phyloP scores from a whole-genome alignment of 1,284 basidiomycete genomes.

The Xerocomus cyaneibrunnescens region DNA sequence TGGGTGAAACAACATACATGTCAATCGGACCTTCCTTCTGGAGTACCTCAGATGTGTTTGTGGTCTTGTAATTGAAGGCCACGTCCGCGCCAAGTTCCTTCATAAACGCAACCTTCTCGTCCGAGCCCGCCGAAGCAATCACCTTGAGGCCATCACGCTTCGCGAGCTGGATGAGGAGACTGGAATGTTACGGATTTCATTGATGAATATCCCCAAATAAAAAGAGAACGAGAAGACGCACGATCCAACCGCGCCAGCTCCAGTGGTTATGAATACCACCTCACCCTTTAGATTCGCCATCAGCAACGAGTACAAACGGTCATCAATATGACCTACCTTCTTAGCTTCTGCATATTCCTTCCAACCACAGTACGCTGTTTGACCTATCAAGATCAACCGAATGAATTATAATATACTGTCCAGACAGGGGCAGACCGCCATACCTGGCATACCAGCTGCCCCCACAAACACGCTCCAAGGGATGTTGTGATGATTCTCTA shows the following conservation, averaged over 20 bases:
- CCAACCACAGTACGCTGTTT: constrained; percentile 26
- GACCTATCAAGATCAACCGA: constrained; percentile 8
- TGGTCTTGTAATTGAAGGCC: constrained; percentile 41
- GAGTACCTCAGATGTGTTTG: constrained; percentile 27
- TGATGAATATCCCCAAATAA: not conserved
- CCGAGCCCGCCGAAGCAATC: constrained; percentile 40
- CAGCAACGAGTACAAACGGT: not conserved
- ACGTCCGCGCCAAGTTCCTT: constrained; percentile 39
- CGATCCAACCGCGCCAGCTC: constrained; percentile 28
- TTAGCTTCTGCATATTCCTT: constrained; percentile 26
- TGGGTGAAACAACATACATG: constrained; percentile 12
- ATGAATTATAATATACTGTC: not conserved
- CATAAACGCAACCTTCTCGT: constrained; percentile 40
- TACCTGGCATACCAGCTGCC: constrained; percentile 25
- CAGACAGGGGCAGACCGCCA: not conserved
- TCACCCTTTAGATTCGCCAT: constrained; percentile 17
- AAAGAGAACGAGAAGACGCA: constrained; percentile 7
- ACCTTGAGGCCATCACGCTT: constrained; percentile 40
- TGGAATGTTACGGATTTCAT: not conserved
- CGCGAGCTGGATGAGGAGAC: constrained; percentile 38
- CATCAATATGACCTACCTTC: constrained; percentile 2
- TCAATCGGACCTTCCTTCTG: constrained; percentile 25
- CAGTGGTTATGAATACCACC: constrained; percentile 18
- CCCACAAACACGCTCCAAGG: constrained; percentile 24
- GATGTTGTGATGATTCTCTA: constrained; percentile 19